phyloP scores from a whole-genome alignment of 2,329 filamentous ascomycete species.

The Colletotrichum coccodes region DNA sequence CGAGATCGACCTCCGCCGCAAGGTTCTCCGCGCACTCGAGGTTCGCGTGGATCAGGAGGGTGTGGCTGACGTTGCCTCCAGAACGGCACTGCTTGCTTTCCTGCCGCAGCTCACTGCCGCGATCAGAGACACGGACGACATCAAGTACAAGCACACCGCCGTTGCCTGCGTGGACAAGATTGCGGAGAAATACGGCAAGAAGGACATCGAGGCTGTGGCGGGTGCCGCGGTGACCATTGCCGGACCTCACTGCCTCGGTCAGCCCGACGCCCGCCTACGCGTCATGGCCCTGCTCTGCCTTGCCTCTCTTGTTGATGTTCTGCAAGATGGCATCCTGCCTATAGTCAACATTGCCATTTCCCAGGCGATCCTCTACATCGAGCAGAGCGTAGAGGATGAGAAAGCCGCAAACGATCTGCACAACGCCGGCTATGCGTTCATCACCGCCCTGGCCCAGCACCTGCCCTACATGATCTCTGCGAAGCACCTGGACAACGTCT shows the following conservation, averaged over 20 bases:
- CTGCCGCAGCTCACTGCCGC: constrained; percentile 81
- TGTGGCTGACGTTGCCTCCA: constrained; percentile 74
- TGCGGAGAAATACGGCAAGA: constrained; percentile 94
- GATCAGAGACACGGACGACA: constrained; percentile 77
- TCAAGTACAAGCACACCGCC: constrained; percentile 83
- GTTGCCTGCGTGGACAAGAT: constrained; percentile 94
- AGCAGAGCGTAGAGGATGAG: constrained; percentile 67
- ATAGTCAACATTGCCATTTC: constrained; percentile 82
- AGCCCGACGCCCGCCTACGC: constrained; percentile 76
- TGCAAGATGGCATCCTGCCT: constrained; percentile 87
- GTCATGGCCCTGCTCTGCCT: constrained; percentile 90
- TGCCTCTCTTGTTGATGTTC: constrained; percentile 87
- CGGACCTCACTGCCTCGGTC: constrained; percentile 79
- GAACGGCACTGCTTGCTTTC: constrained; percentile 80
- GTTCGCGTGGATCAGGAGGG: constrained; percentile 79
- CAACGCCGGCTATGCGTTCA: constrained; percentile 83
- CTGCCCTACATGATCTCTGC: constrained; percentile 90
- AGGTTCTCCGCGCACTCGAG: constrained; percentile 84
- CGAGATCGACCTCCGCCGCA: constrained; percentile 79
- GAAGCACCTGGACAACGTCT: constrained; percentile 76
- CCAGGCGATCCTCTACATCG: constrained; percentile 76
- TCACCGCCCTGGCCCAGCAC: constrained; percentile 82
- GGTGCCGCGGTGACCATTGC: constrained; percentile 82
- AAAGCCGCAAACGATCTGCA: constrained; percentile 73
- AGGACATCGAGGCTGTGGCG: constrained; percentile 81